A percentile compares a stretch with the other conserved stretches of the same genome.
Evolutionary conservation across 371 early-diverging fungal species (phyloP).

Genomic region (Lichtheimia corymbifera): DNA sequence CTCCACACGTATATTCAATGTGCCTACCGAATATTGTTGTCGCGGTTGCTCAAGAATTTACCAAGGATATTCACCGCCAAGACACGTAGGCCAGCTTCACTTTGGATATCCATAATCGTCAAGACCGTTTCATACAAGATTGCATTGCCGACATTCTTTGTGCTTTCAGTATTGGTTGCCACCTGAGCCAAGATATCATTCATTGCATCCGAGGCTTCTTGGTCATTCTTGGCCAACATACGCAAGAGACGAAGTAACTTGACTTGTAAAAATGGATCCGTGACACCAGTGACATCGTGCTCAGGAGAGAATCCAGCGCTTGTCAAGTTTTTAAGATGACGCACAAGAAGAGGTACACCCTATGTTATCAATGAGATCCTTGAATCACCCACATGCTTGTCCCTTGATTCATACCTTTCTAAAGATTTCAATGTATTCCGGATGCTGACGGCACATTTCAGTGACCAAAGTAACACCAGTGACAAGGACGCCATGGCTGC

Average conservation of each 20-base stretch:
- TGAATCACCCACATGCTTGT: not conserved
- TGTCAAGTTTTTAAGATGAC: slow-evolving; percentile 86
- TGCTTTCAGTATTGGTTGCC: slow-evolving; percentile 92
- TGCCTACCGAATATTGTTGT: slow-evolving; percentile 92
- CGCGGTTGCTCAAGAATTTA: slow-evolving; percentile 89
- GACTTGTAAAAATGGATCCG: slow-evolving; percentile 97
- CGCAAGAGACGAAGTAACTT: slow-evolving; percentile 90
- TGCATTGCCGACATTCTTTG: slow-evolving; percentile 96
- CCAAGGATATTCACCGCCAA: slow-evolving; percentile 97
- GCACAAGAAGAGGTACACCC: slow-evolving; percentile 83
- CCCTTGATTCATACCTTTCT: slow-evolving; percentile 56
- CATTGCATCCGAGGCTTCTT: slow-evolving; percentile 90
- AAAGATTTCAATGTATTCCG: slow-evolving; percentile 68
- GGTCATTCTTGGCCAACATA: slow-evolving; percentile 83
- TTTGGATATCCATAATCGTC: slow-evolving; percentile 94
- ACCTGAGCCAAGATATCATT: slow-evolving; percentile 97
- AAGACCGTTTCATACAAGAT: slow-evolving; percentile 95
- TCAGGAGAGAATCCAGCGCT: slow-evolving; percentile 92
- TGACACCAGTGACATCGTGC: slow-evolving; percentile 94
- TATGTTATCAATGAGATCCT: slow-evolving; percentile 21
- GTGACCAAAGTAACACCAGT: slow-evolving; percentile 90
- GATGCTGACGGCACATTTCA: slow-evolving; percentile 83
- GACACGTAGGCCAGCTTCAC: slow-evolving; percentile 89
- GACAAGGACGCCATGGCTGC: slow-evolving; percentile 94
- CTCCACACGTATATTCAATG: not conserved